phyloP scores from a whole-genome alignment of 2,329 filamentous ascomycete genomes.

The Trichophyton verrucosum region DNA sequence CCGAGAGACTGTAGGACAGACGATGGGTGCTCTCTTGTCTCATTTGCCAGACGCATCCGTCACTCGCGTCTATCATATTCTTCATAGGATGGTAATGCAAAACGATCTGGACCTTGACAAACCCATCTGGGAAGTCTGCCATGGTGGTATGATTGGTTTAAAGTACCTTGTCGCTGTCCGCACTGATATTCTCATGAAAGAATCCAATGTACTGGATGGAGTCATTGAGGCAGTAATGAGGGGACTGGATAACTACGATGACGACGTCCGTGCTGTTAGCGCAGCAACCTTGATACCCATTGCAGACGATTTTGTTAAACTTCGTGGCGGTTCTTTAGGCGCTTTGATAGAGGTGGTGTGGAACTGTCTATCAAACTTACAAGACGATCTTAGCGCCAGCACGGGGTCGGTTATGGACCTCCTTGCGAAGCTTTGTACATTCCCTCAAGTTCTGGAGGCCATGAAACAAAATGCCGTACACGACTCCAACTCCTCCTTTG shows the following conservation, averaged over 20 bases:
- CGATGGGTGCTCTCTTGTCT: constrained; percentile 74
- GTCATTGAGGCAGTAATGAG: constrained; percentile 90
- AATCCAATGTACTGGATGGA: constrained; percentile 78
- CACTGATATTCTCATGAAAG: constrained; percentile 77
- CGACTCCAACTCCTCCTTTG: constrained; percentile 80
- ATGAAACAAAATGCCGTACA: constrained; percentile 83
- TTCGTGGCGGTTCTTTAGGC: constrained; percentile 66
- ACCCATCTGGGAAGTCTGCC: constrained; percentile 85
- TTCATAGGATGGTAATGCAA: constrained; percentile 87
- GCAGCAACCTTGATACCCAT: constrained; percentile 96
- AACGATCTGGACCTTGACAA: constrained; percentile 61
- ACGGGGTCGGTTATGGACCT: constrained; percentile 98
- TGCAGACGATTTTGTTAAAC: constrained; percentile 81
- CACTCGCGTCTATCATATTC: constrained; percentile 67
- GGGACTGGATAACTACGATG: constrained; percentile 77
- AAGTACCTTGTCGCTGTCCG: constrained; percentile 90
- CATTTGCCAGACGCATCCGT: constrained; percentile 71
- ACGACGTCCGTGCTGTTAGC: constrained; percentile 92
- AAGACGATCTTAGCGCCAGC: constrained; percentile 91
- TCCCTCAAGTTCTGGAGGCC: constrained; percentile 78
- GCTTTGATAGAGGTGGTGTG: constrained; percentile 87
- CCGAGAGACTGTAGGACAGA: constrained; percentile 87
- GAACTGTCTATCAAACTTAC: constrained; percentile 93
- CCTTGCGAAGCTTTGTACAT: constrained; percentile 86
- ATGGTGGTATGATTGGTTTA: constrained; percentile 94